These are phyloP conservation scores for Myriosclerotinia curreyana DNA, from an alignment of 2,329 filamentous ascomycete species.

Conservation along the genomic window DNA sequence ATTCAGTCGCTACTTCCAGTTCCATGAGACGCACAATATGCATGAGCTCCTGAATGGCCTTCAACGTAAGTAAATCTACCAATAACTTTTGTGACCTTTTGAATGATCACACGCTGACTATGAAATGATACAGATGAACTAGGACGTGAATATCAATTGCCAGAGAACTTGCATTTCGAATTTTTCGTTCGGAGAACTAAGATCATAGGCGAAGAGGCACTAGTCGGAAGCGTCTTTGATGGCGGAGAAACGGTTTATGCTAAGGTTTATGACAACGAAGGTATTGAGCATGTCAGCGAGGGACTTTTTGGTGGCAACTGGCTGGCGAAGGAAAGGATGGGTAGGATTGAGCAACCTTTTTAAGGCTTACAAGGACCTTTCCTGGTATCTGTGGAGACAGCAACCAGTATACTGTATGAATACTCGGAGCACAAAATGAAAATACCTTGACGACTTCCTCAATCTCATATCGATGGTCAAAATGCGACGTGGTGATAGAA, in stretches of 20 bases:
- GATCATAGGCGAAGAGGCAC: not conserved
- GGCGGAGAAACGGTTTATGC: constrained; percentile 4
- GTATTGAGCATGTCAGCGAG: not conserved
- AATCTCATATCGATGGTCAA: too few species aligned
- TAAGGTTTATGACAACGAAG: not conserved
- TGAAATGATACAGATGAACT: not conserved
- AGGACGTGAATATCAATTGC: not conserved
- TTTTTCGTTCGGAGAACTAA: not conserved
- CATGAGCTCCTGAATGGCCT: not conserved
- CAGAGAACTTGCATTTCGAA: not conserved
- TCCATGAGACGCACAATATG: not conserved
- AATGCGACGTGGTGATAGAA: too few species aligned
- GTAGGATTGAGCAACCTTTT: not conserved
- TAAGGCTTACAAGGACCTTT: too few species aligned
- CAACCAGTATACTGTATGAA: too few species aligned
- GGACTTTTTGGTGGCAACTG: not conserved
- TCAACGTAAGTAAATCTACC: not conserved
- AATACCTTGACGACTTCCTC: too few species aligned
- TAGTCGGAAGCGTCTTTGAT: not conserved
- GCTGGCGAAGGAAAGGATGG: not conserved
- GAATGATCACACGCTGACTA: not conserved
- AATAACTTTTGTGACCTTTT: too few species aligned
- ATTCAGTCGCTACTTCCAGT: not conserved
- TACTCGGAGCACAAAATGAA: too few species aligned
- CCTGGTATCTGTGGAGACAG: too few species aligned